These are phyloP conservation scores for Eutrema japonicum DNA, from an alignment of 345 rosid species.

Conservation along the genomic window DNA sequence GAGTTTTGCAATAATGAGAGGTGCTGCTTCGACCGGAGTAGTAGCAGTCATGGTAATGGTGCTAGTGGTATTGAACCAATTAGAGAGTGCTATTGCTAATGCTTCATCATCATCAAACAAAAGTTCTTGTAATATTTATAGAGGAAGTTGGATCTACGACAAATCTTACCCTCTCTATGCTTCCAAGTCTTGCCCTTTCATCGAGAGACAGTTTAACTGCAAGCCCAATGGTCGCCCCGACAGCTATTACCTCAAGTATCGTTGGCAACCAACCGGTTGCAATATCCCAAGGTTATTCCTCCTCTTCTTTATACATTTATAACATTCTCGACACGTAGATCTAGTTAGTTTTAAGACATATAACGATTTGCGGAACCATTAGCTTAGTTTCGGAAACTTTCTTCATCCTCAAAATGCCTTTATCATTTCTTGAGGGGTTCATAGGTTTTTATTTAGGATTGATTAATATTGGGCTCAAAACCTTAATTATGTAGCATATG, in stretches of 20 bases:
- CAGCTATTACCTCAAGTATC: conserved; percentile 57
- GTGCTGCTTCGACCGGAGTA: conserved; percentile 22
- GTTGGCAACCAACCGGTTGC: conserved; percentile 69
- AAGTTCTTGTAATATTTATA: conserved; percentile 41
- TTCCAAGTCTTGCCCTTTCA: conserved; percentile 53
- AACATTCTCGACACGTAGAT: neutral
- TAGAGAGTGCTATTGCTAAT: conserved; percentile 32
- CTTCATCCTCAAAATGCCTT: neutral
- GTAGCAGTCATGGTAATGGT: conserved; percentile 33
- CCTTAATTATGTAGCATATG: neutral
- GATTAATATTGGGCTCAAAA: neutral
- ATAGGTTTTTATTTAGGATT: neutral
- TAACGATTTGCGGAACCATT: neutral
- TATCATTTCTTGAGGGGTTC: neutral
- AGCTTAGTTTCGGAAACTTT: conserved; percentile 1
- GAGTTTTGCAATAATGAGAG: conserved; percentile 43
- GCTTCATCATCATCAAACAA: conserved; percentile 26
- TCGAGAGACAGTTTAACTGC: conserved; percentile 63
- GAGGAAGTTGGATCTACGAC: conserved; percentile 71
- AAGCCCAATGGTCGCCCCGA: conserved; percentile 61
- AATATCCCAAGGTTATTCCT: conserved; percentile 54
- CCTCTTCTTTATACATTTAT: neutral
- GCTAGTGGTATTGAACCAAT: conserved; percentile 34
- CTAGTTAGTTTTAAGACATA: neutral
- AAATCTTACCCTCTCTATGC: conserved; percentile 58